Conservation (phyloP, 2,329 filamentous ascomycete genomes). For the Cladophialophora yegresii region DNA sequence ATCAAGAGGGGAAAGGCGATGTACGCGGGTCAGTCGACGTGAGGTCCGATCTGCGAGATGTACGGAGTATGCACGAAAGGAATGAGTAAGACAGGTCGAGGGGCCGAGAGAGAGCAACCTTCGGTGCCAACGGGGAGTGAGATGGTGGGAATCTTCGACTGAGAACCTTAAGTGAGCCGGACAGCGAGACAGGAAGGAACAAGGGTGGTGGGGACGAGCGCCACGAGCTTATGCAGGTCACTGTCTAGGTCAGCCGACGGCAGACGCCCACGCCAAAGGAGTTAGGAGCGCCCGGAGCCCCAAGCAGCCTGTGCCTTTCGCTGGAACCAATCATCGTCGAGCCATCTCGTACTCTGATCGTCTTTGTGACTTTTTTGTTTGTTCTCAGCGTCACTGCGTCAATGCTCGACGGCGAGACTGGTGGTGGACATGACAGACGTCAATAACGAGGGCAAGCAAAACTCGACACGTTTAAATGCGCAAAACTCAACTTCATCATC, state of each 20-base stretch:
- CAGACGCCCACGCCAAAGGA: background rate
- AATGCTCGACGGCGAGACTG: constrained; percentile 1
- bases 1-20: background rate
- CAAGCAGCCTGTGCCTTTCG: background rate
- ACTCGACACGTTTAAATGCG: background rate
- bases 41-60: background rate
- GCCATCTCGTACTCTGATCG: background rate
- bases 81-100: background rate
- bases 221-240: constrained; percentile 14
- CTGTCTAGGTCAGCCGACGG: background rate
- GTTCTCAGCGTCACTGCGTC: background rate
- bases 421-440: constrained; percentile 14
- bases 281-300: background rate
- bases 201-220: background rate
- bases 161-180: background rate
- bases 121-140: background rate
- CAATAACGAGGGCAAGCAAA: constrained; percentile 1
- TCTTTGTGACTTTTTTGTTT: constrained; percentile 3
- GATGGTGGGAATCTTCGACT: background rate
- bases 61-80: too few species aligned
- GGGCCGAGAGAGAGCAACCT: background rate
- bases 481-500: constrained; percentile 1
- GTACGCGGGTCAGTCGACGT: background rate
- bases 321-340: background rate
- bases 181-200: background rate